Evolutionary conservation across 225 moss, liverwort and hornwort species (phyloP).

Genomic region (Climacium dendroides): DNA sequence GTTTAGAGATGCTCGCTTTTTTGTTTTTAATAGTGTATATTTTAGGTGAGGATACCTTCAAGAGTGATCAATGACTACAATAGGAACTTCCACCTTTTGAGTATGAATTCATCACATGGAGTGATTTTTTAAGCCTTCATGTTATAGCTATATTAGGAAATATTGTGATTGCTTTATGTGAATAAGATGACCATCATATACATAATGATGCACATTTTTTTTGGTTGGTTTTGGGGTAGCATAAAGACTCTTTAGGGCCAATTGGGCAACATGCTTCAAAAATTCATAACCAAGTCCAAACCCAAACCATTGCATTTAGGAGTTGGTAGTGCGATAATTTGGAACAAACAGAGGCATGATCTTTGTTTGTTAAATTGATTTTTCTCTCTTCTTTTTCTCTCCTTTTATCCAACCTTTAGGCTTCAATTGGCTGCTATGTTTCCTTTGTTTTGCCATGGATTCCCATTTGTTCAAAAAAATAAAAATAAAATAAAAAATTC

Average conservation of each 20-base stretch:
- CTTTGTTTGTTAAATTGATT: too few species aligned
- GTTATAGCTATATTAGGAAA: background rate
- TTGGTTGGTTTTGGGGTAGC: background rate
- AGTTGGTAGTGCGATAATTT: too few species aligned
- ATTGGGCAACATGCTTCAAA: background rate
- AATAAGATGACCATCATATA: background rate
- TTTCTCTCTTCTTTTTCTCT: too few species aligned
- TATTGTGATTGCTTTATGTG: background rate
- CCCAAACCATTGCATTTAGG: too few species aligned
- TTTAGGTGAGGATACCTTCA: background rate
- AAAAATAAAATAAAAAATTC: too few species aligned
- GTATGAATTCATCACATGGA: accelerated
- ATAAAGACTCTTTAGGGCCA: accelerated
- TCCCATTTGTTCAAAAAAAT: too few species aligned
- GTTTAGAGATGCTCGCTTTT: accelerated
- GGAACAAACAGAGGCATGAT: too few species aligned
- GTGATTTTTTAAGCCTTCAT: background rate
- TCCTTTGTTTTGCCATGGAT: too few species aligned
- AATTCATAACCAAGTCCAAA: background rate
- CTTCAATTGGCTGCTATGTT: too few species aligned
- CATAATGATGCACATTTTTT: background rate
- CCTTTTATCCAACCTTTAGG: too few species aligned
- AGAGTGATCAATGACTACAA: accelerated
- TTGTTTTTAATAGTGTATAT: too few species aligned
- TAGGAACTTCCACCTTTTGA: background rate